Percentiles rank a stretch among this genome's conserved stretches.
Conservation (phyloP, 345 rosid genomes). For the Lumnitzera racemosa region DNA sequence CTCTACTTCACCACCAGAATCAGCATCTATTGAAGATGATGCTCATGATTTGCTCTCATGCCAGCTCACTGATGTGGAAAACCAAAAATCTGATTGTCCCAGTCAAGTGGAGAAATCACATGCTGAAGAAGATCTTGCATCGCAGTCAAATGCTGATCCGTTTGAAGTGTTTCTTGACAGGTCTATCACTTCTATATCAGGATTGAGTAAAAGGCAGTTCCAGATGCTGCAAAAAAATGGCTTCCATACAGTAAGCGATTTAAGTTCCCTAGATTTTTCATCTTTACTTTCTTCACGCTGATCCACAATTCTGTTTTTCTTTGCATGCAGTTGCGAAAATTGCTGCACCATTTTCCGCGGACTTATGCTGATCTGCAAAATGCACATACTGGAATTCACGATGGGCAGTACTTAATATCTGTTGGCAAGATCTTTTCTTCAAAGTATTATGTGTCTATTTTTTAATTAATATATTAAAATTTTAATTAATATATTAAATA, state of each 20-base stretch:
- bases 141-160: conserved; percentile 10
- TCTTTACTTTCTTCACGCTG: conserved; percentile 8
- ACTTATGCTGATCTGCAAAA: conserved; percentile 90
- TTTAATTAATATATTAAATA: background rate
- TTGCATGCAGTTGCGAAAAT: conserved; percentile 56
- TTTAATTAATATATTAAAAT: background rate
- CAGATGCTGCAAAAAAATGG: conserved; percentile 62
- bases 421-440: conserved; percentile 74
- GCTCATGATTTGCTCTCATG: conserved; percentile 16
- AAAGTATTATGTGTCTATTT: conserved; percentile 31
- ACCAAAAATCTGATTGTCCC: conserved; percentile 21
- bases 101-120: conserved; percentile 15
- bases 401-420: conserved; percentile 86
- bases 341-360: conserved; percentile 88
- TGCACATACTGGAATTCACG: conserved; percentile 62
- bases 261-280: conserved; percentile 3
- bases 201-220: conserved; percentile 58
- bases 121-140: conserved; percentile 8
- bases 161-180: conserved; percentile 42
- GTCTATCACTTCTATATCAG: conserved; percentile 47
- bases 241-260: conserved; percentile 67
- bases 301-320: conserved; percentile 12
- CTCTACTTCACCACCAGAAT: conserved; percentile 15
- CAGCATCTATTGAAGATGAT: conserved; percentile 20
- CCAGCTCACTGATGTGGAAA: conserved; percentile 20